phyloP scores from a whole-genome alignment of 805 yeast genomes.

The Candida morakotiae region DNA sequence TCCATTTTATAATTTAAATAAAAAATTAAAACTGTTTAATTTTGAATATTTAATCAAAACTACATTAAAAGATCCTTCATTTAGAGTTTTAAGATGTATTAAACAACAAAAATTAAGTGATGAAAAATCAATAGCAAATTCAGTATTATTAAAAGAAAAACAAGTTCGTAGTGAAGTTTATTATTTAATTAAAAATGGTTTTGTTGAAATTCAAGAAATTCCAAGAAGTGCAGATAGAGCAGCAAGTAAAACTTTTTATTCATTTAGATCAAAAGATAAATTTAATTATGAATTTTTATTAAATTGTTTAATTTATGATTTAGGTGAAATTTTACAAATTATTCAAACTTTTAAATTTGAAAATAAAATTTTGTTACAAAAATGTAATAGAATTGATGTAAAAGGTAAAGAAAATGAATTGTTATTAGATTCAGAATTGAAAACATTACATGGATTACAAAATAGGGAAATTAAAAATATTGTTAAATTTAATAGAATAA shows the following conservation, averaged over 20 bases:
- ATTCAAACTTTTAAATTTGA: conserved; percentile 53
- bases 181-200: conserved; percentile 61
- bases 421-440: conserved; percentile 68
- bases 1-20: conserved; percentile 53
- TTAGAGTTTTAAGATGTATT: conserved; percentile 75
- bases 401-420: conserved; percentile 74
- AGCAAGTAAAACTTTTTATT: conserved; percentile 80
- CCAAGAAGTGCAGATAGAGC: conserved; percentile 91
- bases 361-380: conserved; percentile 65
- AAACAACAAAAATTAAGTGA: conserved; percentile 69
- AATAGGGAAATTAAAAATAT: conserved; percentile 52
- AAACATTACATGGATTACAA: conserved; percentile 61
- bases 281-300: conserved; percentile 31
- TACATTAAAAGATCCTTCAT: conserved; percentile 61
- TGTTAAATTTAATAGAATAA: conserved; percentile 52
- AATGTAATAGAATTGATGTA: conserved; percentile 87
- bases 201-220: conserved; percentile 86
- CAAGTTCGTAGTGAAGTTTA: conserved; percentile 71
- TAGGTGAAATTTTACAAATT: conserved; percentile 48
- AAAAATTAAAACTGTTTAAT: conserved; percentile 43
- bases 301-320: conserved; percentile 46
- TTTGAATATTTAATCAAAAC: conserved; percentile 57
- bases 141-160: conserved; percentile 72
- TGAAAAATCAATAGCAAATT: conserved; percentile 74
- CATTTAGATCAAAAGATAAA: conserved; percentile 61